Percentiles rank a stretch among this genome's conserved stretches.
phyloP scores from a whole-genome alignment of 805 yeast genomes.

The Hanseniaspora lindneri region DNA sequence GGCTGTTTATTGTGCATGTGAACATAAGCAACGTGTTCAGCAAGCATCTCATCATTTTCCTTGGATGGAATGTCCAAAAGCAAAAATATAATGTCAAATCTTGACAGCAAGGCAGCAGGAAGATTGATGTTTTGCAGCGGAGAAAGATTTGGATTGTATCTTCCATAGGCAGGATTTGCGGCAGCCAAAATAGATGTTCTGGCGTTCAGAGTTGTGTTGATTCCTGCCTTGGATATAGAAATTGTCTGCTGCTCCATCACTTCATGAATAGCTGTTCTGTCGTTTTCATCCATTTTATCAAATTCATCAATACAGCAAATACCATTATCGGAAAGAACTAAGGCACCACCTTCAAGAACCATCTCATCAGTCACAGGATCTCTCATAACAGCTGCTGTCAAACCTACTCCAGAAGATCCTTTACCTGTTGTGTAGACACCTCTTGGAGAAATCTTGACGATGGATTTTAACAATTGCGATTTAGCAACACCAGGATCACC shows the following conservation, averaged over 20 bases:
- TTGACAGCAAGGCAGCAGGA: conserved; percentile 90
- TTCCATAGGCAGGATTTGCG: conserved; percentile 93
- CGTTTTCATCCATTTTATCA: conserved; percentile 95
- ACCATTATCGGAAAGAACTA: conserved; percentile 93
- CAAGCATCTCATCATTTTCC: conserved; percentile 73
- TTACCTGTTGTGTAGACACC: conserved; percentile 97
- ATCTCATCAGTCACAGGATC: conserved; percentile 98
- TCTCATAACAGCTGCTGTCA: conserved; percentile 97
- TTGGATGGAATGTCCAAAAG: conserved; percentile 73
- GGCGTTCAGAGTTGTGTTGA: conserved; percentile 89
- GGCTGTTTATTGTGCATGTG: conserved; percentile 92
- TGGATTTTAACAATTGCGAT: conserved; percentile 85
- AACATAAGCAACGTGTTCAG: conserved; percentile 88
- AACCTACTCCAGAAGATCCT: conserved; percentile 97
- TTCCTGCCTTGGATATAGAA: conserved; percentile 94
- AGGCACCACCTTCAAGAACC: conserved; percentile 96
- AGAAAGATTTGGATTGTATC: conserved; percentile 79
- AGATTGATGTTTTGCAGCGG: conserved; percentile 92
- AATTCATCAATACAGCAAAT: conserved; percentile 98
- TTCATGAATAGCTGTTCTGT: conserved; percentile 95
- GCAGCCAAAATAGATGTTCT: conserved; percentile 93
- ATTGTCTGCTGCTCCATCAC: conserved; percentile 99
- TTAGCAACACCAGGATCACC: conserved; percentile 99
- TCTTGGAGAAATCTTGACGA: conserved; percentile 86
- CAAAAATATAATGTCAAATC: conserved; percentile 83